Evolutionary conservation across 2,329 filamentous ascomycete species (phyloP), one percentile per base, ranked within the genome.

Genomic region (Diaporthe longicolla): DNA sequence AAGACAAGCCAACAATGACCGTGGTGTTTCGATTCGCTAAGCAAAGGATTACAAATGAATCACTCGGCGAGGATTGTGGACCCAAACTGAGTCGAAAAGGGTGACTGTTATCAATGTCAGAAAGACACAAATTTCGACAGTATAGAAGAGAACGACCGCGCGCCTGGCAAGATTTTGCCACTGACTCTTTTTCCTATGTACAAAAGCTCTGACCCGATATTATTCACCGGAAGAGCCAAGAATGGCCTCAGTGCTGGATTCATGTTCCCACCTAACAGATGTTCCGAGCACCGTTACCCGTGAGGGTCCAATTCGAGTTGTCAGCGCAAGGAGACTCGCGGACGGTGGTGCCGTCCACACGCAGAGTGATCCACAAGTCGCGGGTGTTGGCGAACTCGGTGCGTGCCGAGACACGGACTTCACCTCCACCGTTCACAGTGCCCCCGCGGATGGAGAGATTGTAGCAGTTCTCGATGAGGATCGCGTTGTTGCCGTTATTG

Each of bases 391-490:
- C 82, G 74, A 91, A 91, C 80, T 91, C 89, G 29, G 79, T 77
- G 19, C 89, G 82, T 2, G 89, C 88, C 1, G 88, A 80, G 17
- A 90, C 76, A 4, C 89, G 83, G 10, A 90, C 88, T 79, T 90
- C 88, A 0, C 89, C 89, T 1, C 89, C 89, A 2, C 88, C 87
- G 35, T 84, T 85, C 32, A 91, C 85, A 3, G 83, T 87, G 0
- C 89, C 89, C 24, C 85, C 85, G 2, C 78, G 80, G 78, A 90
- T 89, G 1, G 82, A 80, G 43, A 91, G 76, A 69, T 88, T 88
- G 79, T 90, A 90, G 81, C 89, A 90, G 79, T 91, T 91, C 83
- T 91, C 89, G 37, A 91, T 87, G 1, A 91, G 82, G 26, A 90
- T 84, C 0, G 89, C 86, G 73, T 90, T 90, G 78, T 88, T 89